Evolutionary conservation across 305 asterid species (phyloP), one percentile per base, ranked within the genome.

Genomic region (Petunia hybrid): DNA sequence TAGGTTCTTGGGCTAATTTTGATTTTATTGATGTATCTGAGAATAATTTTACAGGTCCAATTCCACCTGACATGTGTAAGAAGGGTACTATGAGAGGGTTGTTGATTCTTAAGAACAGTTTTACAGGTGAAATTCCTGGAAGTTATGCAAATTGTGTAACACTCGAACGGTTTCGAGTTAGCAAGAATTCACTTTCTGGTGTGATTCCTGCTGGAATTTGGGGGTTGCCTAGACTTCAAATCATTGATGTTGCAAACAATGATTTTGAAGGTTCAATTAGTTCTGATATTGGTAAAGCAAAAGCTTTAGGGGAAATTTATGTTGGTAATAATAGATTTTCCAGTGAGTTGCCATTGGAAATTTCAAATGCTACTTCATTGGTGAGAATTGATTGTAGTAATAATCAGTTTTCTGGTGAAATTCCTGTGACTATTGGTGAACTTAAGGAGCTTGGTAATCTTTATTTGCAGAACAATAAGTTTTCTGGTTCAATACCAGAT

Each of bases 31-130:
- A 95, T 56, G 92, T 91, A 36, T 92, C 99, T 0, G 97, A 91
- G 82, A 95, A 95, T 85, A 81, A 63, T 63, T 82, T 95, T n/a
- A 82, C 96, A 0, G 99, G 99, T 38, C 84, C 89, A 5, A 93
- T 95, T 65, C 99, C 99, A 8, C 98, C 98, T n/a, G 91, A 88
- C 38, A 95, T 95, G 98, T 95, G 99, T 88, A 92, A 86, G 63
- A 78, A 45, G 66, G 97, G 98, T 31, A 84, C 89, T 4, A 91
- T 91, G 96, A 82, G 13, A 16, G 82, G 86, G 80, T 89, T 95
- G 5, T 46, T 91, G 78, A 51, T 95, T 83, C 88, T 95, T 62
- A 85, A 89, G 81, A 95, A 95, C 91, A 84, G 88, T 60, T 87
- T 95, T 78, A 92, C 97, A 0, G 99, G 99, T 1, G 89, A 78